Evolutionary conservation across 352 stramenopile genomes (phyloP), one percentile per base, ranked within the genome.

Genomic region (Phytophthora chlamydospora): DNA sequence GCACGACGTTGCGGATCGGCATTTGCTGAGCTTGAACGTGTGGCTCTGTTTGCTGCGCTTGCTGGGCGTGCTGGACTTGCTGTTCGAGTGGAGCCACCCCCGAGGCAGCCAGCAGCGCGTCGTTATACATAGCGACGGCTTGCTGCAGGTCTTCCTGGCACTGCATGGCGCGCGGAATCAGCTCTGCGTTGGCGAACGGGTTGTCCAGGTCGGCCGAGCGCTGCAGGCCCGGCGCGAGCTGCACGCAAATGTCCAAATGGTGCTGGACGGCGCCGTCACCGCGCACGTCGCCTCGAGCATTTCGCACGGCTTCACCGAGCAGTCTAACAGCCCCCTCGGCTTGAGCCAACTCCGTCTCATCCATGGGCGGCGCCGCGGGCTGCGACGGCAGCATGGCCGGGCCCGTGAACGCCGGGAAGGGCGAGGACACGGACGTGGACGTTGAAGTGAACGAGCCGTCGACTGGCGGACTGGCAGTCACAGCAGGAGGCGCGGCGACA

Each of bases 101-200:
- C 5, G 59, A 70, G 4, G 40, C 62, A 51, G 71, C 71, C n/a
- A 80, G 53, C 24, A 80, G 39, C 11, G 71, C 61, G 56, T 80
- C 71, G 48, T 80, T 80, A 45, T 77, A 80, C 46, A 75, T 58
- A 14, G 64, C 57, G 4, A 80, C 51, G n/a, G 57, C 60, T 17
- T 63, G 64, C 29, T 73, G 68, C 14, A 80, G 46, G 52, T 80
- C 71, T 44, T 80, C 71, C 51, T 73, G 63, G 40, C 68, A 76
- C 57, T 80, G 71, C 63, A 80, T 67, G 5, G 68, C 71, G 35
- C 68, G 71, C 33, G 71, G 71, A 32, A 80, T 66, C 50, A 80
- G 68, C 21, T 80, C 71, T 1, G 58, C 48, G 29, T 77, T 54
- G 2, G 58, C 68, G 51, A 80, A 80, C n/a, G 71, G 71, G 32